Evolutionary conservation across 768 basidiomycete species (phyloP), one percentile per base, ranked within the genome.

Genomic region (Dioszegia crocea): DNA sequence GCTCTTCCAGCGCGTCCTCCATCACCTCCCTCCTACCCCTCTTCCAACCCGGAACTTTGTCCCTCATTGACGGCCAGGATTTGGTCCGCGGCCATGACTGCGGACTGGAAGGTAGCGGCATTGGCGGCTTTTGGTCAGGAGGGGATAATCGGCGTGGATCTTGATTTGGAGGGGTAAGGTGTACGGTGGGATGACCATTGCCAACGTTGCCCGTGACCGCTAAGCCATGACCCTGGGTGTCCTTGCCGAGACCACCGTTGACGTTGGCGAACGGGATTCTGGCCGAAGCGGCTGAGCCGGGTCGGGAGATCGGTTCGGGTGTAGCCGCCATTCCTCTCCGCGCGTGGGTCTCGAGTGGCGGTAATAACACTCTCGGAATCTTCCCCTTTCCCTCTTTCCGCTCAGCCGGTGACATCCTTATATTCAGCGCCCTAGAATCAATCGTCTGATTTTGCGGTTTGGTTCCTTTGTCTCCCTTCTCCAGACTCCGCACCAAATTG

Each of bases 1-100:
- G 2, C 21, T 68, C 67, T 19, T 73, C 68, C 31, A 73, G 27
- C 29, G 57, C 59, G 57, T 73, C 71, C 47, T 68, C 71, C 68
- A 73, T 70, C 23, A 57, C 36, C 38, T 73, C 71, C 40, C 63
- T 70, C 46, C 68, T 55, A 1, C 71, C 71, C 45, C 60, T 66
- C 33, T 55, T 64, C 71, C 71, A 73, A 11, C 64, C 66, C 1
- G 68, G 56, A 10, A 71, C 65, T 43, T 53, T 60, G 43, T 57
- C 64, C 24, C 57, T 56, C 4, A 40, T 60, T 8, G 63, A 51
- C 17, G 63, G 65, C 68, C 68, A 70, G n/a, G 58, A 63, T 29
- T 63, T 63, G 16, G 59, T 51, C 26, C 47, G 29, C 17, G 31
- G 31, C 44, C 54, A 44, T 2, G 44, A 56, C 10, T 30, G 43